Evolutionary conservation across 2,329 filamentous ascomycete species (phyloP).

Genomic region (Pseudogymnoascus sp.): DNA sequence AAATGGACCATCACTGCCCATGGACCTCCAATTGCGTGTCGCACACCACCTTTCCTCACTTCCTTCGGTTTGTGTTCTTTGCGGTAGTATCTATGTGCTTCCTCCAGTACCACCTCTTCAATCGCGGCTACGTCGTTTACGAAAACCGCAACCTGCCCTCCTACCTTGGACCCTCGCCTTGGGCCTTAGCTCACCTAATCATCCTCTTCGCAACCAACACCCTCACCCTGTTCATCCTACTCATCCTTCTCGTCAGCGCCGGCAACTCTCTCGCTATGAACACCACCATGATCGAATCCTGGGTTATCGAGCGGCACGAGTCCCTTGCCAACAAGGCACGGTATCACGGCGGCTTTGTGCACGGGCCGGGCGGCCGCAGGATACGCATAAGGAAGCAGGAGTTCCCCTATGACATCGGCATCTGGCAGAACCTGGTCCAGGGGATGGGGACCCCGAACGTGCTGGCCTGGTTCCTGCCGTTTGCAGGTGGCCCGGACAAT

Average conservation of each 20-base stretch:
- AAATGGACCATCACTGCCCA: constrained; percentile 83
- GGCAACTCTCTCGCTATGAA: constrained; percentile 58
- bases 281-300: constrained; percentile 73
- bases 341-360: constrained; percentile 33
- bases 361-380: constrained; percentile 40
- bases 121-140: constrained; percentile 56
- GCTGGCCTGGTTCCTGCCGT: constrained; percentile 62
- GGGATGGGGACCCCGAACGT: constrained; percentile 66
- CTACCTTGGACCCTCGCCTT: constrained; percentile 62
- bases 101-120: constrained; percentile 54
- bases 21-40: constrained; percentile 83
- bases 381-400: constrained; percentile 58
- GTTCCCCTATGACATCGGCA: constrained; percentile 74
- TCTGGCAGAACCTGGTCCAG: constrained; percentile 66
- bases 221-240: constrained; percentile 53
- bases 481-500: constrained; percentile 29
- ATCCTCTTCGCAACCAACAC: constrained; percentile 51
- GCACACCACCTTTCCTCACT: constrained; percentile 74
- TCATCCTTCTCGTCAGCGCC: constrained; percentile 58
- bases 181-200: constrained; percentile 54
- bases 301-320: constrained; percentile 63
- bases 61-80: constrained; percentile 69
- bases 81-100: constrained; percentile 54
- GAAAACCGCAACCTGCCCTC: constrained; percentile 58
- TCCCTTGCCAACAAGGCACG: constrained; percentile 43